Conservation (phyloP, 352 stramenopile genomes). For the Globisporangium lucens region DNA sequence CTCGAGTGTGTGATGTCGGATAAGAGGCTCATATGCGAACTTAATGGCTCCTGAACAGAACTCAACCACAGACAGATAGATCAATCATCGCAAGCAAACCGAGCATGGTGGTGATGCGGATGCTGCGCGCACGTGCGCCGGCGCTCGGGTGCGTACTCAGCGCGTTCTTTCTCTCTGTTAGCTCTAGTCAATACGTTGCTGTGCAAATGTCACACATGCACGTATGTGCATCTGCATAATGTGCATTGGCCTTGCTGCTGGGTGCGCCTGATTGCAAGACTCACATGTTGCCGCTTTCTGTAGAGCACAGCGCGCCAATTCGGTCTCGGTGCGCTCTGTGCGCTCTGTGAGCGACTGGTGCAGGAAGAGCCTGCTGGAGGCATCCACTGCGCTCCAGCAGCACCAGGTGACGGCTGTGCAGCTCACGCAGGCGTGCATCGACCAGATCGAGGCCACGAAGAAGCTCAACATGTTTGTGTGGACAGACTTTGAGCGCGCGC, state of each 20-base stretch:
- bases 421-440: slow-evolving; percentile 67
- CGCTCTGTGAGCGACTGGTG: slow-evolving; percentile 58
- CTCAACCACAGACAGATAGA: neutral
- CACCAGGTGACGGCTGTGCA: slow-evolving; percentile 53
- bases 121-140: slow-evolving; percentile 4
- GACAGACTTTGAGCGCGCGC: slow-evolving; percentile 64
- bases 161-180: neutral
- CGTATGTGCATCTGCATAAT: too few relatives aligned
- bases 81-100: neutral
- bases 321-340: slow-evolving; percentile 5
- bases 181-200: neutral
- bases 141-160: slow-evolving; percentile 5
- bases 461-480: slow-evolving; percentile 81
- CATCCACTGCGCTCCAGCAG: slow-evolving; percentile 39
- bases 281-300: neutral
- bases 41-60: neutral
- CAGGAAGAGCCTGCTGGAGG: slow-evolving; percentile 52
- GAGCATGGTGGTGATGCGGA: slow-evolving; percentile 1
- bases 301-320: slow-evolving; percentile 8
- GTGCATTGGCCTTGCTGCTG: neutral
- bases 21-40: neutral
- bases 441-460: slow-evolving; percentile 67
- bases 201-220: too few relatives aligned
- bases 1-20: neutral
- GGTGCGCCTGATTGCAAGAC: neutral